Evolutionary conservation across 2,329 filamentous ascomycete genomes (phyloP).

Genomic region (Fusarium cyanostomum): DNA sequence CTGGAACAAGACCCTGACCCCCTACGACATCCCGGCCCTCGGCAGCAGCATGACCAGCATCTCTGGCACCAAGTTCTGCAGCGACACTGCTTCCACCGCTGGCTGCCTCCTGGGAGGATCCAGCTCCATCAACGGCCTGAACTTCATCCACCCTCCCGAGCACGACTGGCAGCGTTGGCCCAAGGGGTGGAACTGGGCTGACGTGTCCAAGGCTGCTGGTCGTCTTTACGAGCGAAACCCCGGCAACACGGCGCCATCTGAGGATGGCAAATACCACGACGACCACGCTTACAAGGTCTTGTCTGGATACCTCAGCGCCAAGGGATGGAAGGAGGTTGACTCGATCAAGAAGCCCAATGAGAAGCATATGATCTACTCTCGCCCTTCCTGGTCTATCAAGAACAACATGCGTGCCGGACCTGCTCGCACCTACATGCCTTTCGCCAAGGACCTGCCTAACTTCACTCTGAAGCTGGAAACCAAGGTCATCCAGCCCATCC

Average conservation of each 20-base stretch:
- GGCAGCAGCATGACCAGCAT: conserved; percentile 39
- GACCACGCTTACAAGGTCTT: conserved; percentile 72
- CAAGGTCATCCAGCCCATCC: conserved; percentile 70
- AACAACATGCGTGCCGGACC: conserved; percentile 74
- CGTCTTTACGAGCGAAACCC: conserved; percentile 52
- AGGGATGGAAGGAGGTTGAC: conserved; percentile 71
- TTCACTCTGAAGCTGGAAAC: conserved; percentile 74
- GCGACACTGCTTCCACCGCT: conserved; percentile 39
- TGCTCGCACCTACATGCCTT: conserved; percentile 74
- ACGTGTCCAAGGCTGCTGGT: conserved; percentile 36
- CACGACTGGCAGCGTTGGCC: conserved; percentile 42
- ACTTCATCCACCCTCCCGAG: conserved; percentile 42
- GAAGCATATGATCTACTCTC: conserved; percentile 73
- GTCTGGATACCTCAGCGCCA: conserved; percentile 63
- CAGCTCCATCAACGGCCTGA: conserved; percentile 42
- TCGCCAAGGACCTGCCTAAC: conserved; percentile 66
- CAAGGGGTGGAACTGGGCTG: conserved; percentile 34
- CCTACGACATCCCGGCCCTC: conserved; percentile 39
- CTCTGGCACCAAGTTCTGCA: conserved; percentile 40
- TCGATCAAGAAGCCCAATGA: conserved; percentile 68
- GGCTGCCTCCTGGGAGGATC: conserved; percentile 41
- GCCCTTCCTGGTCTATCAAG: conserved; percentile 74
- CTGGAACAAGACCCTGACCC: conserved; percentile 39
- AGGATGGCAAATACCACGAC: conserved; percentile 72
- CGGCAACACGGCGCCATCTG: conserved; percentile 71